Conservation (phyloP, 1,284 basidiomycete genomes). For the Gymnopus androsaceus region DNA sequence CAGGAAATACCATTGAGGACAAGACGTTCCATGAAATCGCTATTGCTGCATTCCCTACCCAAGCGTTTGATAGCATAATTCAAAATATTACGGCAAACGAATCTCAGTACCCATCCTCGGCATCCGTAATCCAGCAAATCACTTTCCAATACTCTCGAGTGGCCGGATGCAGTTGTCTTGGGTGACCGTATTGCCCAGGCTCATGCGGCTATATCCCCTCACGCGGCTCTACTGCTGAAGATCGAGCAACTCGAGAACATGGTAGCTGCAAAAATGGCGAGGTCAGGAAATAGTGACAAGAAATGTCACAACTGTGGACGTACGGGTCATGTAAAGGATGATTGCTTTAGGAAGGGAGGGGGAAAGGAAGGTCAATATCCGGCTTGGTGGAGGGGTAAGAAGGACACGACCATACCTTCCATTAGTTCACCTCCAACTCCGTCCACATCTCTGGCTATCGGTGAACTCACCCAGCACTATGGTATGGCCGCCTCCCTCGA, state of each 20-base stretch:
- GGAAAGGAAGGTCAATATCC: constrained; percentile 12
- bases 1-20: neutral
- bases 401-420: neutral
- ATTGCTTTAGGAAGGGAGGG: constrained; percentile 9
- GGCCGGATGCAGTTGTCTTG: too few species aligned
- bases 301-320: too few species aligned
- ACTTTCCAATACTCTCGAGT: too few species aligned
- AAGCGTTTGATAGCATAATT: constrained; percentile 2
- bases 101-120: too few species aligned
- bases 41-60: constrained; percentile 1
- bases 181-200: too few species aligned
- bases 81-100: neutral
- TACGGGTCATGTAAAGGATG: constrained; percentile 2
- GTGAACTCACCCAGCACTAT: neutral
- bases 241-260: neutral
- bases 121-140: constrained; percentile 9
- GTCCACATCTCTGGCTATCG: neutral
- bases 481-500: neutral
- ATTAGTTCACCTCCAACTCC: neutral
- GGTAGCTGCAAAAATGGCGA: neutral
- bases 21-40: neutral
- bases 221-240: neutral
- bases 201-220: too few species aligned
- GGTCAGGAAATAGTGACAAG: too few species aligned
- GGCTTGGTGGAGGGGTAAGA: neutral